Conservation (phyloP, 2,329 filamentous ascomycete species). For the Ceratocystiopsis sp. region DNA sequence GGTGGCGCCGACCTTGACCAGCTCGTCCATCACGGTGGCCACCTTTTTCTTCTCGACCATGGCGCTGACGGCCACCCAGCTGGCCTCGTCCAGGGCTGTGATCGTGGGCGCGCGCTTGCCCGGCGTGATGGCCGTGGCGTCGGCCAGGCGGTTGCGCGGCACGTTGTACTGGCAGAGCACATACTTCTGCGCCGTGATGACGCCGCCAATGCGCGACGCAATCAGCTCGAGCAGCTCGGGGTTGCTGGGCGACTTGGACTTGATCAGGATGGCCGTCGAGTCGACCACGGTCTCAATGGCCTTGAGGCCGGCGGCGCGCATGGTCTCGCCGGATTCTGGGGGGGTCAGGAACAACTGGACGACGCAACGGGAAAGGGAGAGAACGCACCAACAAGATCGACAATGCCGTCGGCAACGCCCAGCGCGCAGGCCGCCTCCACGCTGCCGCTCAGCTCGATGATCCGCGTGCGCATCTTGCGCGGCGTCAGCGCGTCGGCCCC, state of each 20-base stretch:
- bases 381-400: conserved; percentile 72
- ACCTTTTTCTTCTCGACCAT: conserved; percentile 88
- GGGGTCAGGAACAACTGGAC: background rate
- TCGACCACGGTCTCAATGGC: conserved; percentile 87
- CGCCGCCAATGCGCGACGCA: conserved; percentile 70
- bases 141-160: conserved; percentile 46
- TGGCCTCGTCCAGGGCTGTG: conserved; percentile 71
- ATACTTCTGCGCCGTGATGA: conserved; percentile 88
- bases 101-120: conserved; percentile 88
- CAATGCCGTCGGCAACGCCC: conserved; percentile 90
- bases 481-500: conserved; percentile 18
- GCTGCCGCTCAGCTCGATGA: conserved; percentile 89
- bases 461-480: conserved; percentile 58
- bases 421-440: conserved; percentile 93
- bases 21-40: conserved; percentile 71
- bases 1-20: conserved; percentile 58
- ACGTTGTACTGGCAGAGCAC: conserved; percentile 97
- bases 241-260: conserved; percentile 70
- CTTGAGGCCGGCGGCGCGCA: conserved; percentile 87
- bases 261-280: conserved; percentile 78
- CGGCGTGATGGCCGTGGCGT: conserved; percentile 64
- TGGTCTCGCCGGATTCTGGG: conserved; percentile 89
- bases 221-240: conserved; percentile 69
- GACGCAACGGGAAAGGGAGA: background rate
- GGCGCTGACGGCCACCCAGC: conserved; percentile 84